Conservation (phyloP, 768 basidiomycete genomes). For the Suillus subluteus region DNA sequence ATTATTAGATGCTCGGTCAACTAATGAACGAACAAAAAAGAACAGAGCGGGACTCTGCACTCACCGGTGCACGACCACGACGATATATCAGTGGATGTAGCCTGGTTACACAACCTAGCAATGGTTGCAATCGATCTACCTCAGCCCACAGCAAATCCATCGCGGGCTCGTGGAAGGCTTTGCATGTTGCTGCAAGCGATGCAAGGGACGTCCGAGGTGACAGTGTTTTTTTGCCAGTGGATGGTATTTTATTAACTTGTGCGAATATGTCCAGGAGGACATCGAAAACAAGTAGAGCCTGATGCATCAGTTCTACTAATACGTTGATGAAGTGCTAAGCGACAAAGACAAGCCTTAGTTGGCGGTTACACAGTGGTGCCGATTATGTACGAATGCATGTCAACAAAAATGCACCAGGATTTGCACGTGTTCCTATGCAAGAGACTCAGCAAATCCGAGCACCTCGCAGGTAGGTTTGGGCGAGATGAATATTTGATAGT, state of each 20-base stretch:
- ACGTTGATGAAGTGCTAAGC: not conserved
- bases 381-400: not conserved
- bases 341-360: not conserved
- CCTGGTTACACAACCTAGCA: not conserved
- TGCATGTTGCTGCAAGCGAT: not conserved
- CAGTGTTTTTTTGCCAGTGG: not conserved
- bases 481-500: too few relatives aligned
- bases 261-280: not conserved
- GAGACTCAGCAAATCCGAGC: too few relatives aligned
- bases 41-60: not conserved
- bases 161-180: not conserved
- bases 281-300: not conserved
- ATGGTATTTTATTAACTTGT: not conserved
- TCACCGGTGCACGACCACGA: not conserved
- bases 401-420: not conserved
- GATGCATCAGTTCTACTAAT: not conserved
- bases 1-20: not conserved
- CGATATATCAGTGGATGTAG: not conserved
- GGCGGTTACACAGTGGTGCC: not conserved
- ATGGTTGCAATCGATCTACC: not conserved
- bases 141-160: constrained; percentile 1
- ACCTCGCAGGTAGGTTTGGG: too few relatives aligned
- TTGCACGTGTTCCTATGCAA: too few relatives aligned
- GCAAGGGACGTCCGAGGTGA: not conserved
- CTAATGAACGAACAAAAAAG: not conserved